Evolutionary conservation across 2,329 filamentous ascomycete genomes (phyloP).

Genomic region (Colletotrichum sp.): DNA sequence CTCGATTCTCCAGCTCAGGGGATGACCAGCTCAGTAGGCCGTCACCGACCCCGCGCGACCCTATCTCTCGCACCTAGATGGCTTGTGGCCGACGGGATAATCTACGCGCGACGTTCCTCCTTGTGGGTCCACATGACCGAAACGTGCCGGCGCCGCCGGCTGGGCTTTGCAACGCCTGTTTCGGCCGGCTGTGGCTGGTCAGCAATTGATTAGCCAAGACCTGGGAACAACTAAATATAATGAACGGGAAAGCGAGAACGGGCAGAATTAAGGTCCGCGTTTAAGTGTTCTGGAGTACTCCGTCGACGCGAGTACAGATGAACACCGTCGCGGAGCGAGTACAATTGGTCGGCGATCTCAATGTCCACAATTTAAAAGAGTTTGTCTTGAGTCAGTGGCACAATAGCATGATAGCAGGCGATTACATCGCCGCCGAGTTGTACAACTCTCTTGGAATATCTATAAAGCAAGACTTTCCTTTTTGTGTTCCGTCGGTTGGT

Average conservation of each 20-base stretch:
- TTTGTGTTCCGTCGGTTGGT: not conserved
- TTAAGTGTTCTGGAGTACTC: not conserved
- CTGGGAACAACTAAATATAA: not conserved
- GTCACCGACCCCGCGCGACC: not conserved
- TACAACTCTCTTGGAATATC: not conserved
- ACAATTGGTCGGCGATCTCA: not conserved
- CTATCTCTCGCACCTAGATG: not conserved
- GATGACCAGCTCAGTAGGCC: fast-evolving
- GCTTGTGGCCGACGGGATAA: not conserved
- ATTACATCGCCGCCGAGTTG: not conserved
- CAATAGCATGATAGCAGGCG: not conserved
- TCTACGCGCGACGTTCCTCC: not conserved
- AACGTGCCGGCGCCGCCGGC: not conserved
- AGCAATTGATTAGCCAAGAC: not conserved
- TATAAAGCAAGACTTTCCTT: not conserved
- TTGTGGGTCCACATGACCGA: not conserved
- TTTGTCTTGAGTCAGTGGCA: not conserved
- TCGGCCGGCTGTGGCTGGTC: not conserved
- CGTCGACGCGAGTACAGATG: not conserved
- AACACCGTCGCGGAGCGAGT: not conserved
- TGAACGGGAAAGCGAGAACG: not conserved
- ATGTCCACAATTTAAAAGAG: not conserved
- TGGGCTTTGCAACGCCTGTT: not conserved
- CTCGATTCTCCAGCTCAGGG: not conserved
- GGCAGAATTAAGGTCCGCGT: not conserved